phyloP scores from a whole-genome alignment of 2,329 filamentous ascomycete genomes.

The Monosporascus sp. region DNA sequence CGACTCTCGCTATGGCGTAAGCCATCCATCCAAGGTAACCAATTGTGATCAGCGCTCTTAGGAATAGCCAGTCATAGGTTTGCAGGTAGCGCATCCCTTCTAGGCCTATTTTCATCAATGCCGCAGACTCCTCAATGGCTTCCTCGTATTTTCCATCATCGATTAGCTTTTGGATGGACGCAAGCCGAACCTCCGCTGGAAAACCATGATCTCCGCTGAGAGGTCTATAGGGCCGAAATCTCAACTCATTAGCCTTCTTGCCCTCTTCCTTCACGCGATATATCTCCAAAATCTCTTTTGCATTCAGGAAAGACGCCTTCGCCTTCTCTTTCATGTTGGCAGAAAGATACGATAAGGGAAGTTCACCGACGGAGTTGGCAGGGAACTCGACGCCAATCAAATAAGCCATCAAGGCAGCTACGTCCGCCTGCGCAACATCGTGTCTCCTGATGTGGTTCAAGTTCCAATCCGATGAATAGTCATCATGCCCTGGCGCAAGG shows the following conservation, averaged over 20 bases:
- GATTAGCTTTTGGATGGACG: constrained; percentile 65
- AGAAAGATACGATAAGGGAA: constrained; percentile 78
- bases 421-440: constrained; percentile 89
- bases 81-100: constrained; percentile 89
- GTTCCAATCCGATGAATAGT: constrained; percentile 86
- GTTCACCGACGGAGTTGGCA: constrained; percentile 90
- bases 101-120: constrained; percentile 71
- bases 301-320: constrained; percentile 77
- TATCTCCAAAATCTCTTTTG: constrained; percentile 86
- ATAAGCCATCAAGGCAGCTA: constrained; percentile 94
- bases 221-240: constrained; percentile 70
- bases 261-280: constrained; percentile 88
- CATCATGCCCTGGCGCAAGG: constrained; percentile 77
- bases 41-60: constrained; percentile 79
- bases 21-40: constrained; percentile 96
- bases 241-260: constrained; percentile 71
- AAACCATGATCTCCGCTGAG: constrained; percentile 58
- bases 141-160: constrained; percentile 61
- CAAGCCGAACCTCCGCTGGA: constrained; percentile 62
- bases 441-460: constrained; percentile 76
- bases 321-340: constrained; percentile 73
- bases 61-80: constrained; percentile 97
- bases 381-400: constrained; percentile 84
- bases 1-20: constrained; percentile 82
- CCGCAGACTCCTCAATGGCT: constrained; percentile 73